Percentiles rank a stretch among this genome's conserved stretches.
Conservation (phyloP, 148 eudicot species). For the Suaeda aralocaspica region DNA sequence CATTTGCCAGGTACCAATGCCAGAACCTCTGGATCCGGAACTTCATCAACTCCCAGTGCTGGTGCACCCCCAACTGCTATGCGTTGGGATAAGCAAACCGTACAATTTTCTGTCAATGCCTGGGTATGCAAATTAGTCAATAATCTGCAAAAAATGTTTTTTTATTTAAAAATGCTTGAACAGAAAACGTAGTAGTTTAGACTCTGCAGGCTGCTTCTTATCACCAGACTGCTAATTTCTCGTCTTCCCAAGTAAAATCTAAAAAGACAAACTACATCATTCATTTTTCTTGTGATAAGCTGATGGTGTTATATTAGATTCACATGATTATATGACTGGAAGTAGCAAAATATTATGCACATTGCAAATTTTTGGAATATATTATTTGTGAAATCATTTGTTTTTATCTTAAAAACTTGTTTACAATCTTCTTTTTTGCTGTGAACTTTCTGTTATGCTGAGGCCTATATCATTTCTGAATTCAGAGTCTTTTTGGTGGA, state of each 20-base stretch:
- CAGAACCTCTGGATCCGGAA: conserved; percentile 70
- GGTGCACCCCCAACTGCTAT: conserved; percentile 56
- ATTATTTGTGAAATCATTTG: background rate
- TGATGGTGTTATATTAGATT: background rate
- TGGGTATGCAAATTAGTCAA: conserved; percentile 56
- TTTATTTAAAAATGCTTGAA: background rate
- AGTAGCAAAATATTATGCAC: background rate
- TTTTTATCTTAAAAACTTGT: background rate
- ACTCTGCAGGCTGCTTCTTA: background rate
- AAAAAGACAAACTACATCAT: background rate
- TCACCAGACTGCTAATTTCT: background rate
- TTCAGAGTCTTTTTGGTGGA: conserved; percentile 5
- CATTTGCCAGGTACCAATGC: conserved; percentile 47
- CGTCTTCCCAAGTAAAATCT: background rate
- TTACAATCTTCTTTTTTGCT: background rate
- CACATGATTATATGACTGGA: background rate
- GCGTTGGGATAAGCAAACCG: conserved; percentile 81
- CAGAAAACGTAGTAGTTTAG: background rate
- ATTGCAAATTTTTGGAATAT: background rate
- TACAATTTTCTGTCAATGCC: conserved; percentile 87
- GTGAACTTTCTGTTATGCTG: background rate
- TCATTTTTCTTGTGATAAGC: background rate
- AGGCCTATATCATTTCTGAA: background rate
- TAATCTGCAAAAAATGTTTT: background rate
- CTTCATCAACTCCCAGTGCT: conserved; percentile 48